A percentile compares a stretch with the other conserved stretches of the same genome.
phyloP scores from a whole-genome alignment of 768 basidiomycete species.

The Termitomyces sp. region DNA sequence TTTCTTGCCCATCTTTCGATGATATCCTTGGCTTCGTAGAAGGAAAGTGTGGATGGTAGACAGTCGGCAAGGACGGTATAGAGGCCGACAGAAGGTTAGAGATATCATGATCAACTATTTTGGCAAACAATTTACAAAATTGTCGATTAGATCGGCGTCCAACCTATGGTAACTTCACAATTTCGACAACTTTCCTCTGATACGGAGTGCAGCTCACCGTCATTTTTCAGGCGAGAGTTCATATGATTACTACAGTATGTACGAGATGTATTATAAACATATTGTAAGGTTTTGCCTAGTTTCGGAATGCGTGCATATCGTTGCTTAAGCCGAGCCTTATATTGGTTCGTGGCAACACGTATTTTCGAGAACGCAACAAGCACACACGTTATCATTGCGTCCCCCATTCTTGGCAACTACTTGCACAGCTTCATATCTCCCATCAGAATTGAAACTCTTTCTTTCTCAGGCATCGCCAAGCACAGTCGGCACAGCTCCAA shows the following conservation, averaged over 20 bases:
- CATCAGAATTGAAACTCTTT: too few relatives aligned
- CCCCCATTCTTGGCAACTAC: background rate
- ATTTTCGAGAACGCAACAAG: background rate
- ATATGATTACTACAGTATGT: background rate
- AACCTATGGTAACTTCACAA: background rate
- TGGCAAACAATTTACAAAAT: background rate
- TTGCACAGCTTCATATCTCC: background rate
- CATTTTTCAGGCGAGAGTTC: too few relatives aligned
- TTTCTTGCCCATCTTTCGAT: conserved; percentile 31
- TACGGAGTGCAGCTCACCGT: background rate
- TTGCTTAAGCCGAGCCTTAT: too few relatives aligned
- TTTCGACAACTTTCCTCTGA: too few relatives aligned
- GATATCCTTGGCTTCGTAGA: background rate
- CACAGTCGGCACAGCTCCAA: background rate
- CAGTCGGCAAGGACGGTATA: background rate
- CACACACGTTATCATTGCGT: background rate
- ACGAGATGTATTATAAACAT: too few relatives aligned
- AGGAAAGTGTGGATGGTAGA: background rate
- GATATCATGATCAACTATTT: conserved; percentile 4
- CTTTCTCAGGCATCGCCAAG: background rate
- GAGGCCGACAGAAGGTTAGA: background rate
- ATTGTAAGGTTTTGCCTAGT: too few relatives aligned
- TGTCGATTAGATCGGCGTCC: background rate
- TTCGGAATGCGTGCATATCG: too few relatives aligned
- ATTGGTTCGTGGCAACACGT: too few relatives aligned